These are phyloP conservation scores for Abelmoschus esculentus DNA, from an alignment of 345 rosid genomes.

Conservation along the genomic window DNA sequence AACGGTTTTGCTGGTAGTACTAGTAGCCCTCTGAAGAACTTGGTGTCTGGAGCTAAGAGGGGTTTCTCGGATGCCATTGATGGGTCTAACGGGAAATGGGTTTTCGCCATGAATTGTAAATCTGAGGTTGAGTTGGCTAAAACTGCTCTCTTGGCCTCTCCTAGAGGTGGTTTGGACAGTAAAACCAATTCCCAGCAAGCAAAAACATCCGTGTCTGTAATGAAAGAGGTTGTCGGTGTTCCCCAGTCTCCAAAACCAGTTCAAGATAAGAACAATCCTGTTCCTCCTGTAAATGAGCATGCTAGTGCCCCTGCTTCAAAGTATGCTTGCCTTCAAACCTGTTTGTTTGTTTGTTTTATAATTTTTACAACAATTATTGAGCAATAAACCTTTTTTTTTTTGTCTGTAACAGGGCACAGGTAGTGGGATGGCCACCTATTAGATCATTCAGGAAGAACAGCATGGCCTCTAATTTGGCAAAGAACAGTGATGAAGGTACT, in stretches of 20 bases:
- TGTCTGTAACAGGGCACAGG: constrained; percentile 43
- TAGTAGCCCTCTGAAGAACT: constrained; percentile 27
- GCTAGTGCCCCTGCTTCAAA: constrained; percentile 48
- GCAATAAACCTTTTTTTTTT: neutral
- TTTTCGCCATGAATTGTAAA: constrained; percentile 30
- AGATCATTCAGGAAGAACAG: constrained; percentile 63
- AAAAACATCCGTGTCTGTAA: neutral
- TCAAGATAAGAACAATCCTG: constrained; percentile 26
- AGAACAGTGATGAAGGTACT: constrained; percentile 32
- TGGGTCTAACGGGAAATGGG: constrained; percentile 39
- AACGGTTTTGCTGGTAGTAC: constrained; percentile 18
- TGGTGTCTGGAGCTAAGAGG: constrained; percentile 58
- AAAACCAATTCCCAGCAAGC: constrained; percentile 8
- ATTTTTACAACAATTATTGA: neutral
- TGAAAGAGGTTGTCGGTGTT: constrained; percentile 28
- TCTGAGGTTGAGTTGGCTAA: constrained; percentile 37
- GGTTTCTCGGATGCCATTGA: constrained; percentile 59
- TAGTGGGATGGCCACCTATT: constrained; percentile 93
- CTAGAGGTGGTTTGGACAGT: constrained; percentile 27
- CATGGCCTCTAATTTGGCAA: constrained; percentile 24
- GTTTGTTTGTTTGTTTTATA: neutral
- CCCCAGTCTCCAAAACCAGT: constrained; percentile 28
- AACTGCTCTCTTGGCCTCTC: constrained; percentile 31
- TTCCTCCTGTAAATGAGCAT: constrained; percentile 31
- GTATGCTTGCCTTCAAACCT: constrained; percentile 24